phyloP scores from a whole-genome alignment of 2,329 filamentous ascomycete species.

The Nemania sp. region DNA sequence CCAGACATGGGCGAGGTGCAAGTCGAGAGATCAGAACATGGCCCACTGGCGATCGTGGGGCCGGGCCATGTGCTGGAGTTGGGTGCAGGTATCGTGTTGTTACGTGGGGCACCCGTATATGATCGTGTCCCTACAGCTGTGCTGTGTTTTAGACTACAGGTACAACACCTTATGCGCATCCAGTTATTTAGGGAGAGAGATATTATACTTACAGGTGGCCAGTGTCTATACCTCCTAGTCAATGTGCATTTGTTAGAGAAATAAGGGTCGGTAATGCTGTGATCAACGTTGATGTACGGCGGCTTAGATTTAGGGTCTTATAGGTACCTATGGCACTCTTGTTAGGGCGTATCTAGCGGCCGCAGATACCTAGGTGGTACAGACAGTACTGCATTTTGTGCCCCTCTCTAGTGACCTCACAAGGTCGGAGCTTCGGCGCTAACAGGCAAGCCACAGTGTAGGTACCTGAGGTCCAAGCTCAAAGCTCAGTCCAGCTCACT shows the following conservation, averaged over 20 bases:
- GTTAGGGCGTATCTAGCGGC: no score
- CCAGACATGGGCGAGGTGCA: slow-evolving; percentile 40
- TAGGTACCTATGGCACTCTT: no score
- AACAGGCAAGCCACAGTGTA: neutral
- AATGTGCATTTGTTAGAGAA: slow-evolving; percentile 4
- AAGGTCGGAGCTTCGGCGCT: neutral
- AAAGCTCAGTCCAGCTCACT: no score
- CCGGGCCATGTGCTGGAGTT: slow-evolving; percentile 21
- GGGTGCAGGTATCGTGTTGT: neutral
- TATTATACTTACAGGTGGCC: neutral
- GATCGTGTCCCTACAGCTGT: slow-evolving; percentile 3
- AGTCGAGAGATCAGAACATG: slow-evolving; percentile 23
- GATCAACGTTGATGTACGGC: no score
- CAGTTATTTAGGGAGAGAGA: neutral
- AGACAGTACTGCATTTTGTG: neutral
- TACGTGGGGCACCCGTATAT: slow-evolving; percentile 2
- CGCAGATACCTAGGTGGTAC: neutral
- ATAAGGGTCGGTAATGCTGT: no score
- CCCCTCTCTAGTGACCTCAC: slow-evolving; percentile 6
- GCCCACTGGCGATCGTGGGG: slow-evolving; percentile 23
- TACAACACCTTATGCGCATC: neutral
- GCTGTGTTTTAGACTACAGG: neutral
- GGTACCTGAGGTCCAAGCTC: neutral
- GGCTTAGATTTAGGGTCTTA: no score
- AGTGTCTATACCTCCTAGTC: neutral